Evolutionary conservation across 2,329 filamentous ascomycete genomes (phyloP), one percentile per base, ranked within the genome.

Genomic region (Paecilomyces sp.): DNA sequence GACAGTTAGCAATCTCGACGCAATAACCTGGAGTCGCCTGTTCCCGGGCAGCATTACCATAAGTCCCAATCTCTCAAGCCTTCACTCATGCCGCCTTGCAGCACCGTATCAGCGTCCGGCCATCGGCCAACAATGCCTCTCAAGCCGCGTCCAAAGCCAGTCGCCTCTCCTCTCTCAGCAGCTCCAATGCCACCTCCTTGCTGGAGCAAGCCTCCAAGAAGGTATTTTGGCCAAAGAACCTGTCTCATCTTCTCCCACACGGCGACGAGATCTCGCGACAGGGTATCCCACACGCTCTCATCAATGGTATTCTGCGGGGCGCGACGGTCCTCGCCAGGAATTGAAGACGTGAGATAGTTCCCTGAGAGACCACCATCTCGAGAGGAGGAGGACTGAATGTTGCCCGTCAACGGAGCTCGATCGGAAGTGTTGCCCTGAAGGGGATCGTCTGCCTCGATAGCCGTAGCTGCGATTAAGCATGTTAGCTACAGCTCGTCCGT

Each of bases 221-320:
- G 83, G 78, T 97, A 97, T 71, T 92, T 92, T 18, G 94, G 94
- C 77, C 91, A 99, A 62, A 99, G 85, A 47, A 99, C 94, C 80
- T 97, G 93, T 75, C 90, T 88, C 88, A 99, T 91, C 83, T 99
- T 99, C 78, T 91, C 90, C 93, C 94, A 97, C 36, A 97, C 91
- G 28, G 92, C 94, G 7, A 93, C 78, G 65, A 99, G 79, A 75
- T 99, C 94, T 66, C 94, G 88, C 57, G 90, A 91, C 62, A 99
- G 81, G n/a, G 94, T 99, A 52, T 93, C 91, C 94, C 94, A 99
- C 50, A 99, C 94, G 1, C 87, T 88, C 79, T 99, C 94, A 76
- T 99, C 94, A 74, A 99, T 95, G 54, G 94, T 99, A 78, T 95
- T 96, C 65, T 88, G 87, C 7, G 92, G 85, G 15, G 94, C 92